These are phyloP conservation scores for Podospora conica DNA, from an alignment of 495 filamentous ascomycete species.

Conservation along the genomic window DNA sequence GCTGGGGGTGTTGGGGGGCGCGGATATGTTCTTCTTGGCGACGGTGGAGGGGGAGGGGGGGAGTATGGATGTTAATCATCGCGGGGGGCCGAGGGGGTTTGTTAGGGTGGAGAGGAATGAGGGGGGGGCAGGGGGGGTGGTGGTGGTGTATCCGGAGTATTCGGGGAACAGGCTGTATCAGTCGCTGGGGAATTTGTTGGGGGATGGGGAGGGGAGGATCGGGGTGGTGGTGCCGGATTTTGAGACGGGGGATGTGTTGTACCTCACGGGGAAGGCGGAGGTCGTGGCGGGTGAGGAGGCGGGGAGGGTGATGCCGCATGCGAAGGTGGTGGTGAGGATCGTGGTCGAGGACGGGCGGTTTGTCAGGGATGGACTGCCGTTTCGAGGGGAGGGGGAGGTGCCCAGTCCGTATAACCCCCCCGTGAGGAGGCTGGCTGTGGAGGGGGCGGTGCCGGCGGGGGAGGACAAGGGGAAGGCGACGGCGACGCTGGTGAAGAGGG, in stretches of 20 bases:
- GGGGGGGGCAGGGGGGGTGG: slow-evolving; percentile 26
- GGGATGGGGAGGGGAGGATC: slow-evolving; percentile 53
- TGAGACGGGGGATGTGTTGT: slow-evolving; percentile 61
- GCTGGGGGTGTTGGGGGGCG: slow-evolving; percentile 51
- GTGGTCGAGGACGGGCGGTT: slow-evolving; percentile 53
- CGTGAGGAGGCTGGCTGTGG: slow-evolving; percentile 27
- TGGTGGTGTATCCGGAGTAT: slow-evolving; percentile 71
- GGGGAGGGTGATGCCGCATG: slow-evolving; percentile 52
- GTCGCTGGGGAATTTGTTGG: slow-evolving; percentile 64
- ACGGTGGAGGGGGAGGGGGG: slow-evolving; percentile 53
- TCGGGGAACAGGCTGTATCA: slow-evolving; percentile 79
- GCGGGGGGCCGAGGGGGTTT: slow-evolving; percentile 71
- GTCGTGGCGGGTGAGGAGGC: slow-evolving; percentile 59
- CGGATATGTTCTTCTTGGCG: slow-evolving; percentile 74
- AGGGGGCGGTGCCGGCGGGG: slow-evolving; percentile 9
- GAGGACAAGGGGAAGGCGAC: slow-evolving; percentile 13
- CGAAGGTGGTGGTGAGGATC: slow-evolving; percentile 66
- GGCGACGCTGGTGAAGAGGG: slow-evolving; percentile 50
- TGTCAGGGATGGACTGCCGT: slow-evolving; percentile 57
- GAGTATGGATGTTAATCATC: slow-evolving; percentile 81
- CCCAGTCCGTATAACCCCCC: slow-evolving; percentile 62
- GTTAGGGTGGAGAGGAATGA: slow-evolving; percentile 56
- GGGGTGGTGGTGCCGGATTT: slow-evolving; percentile 66
- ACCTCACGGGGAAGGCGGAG: slow-evolving; percentile 59
- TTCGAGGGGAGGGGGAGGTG: slow-evolving; percentile 54